These are phyloP conservation scores for Sugiyamaella smithiae DNA, from an alignment of 805 yeast species.

Conservation along the genomic window DNA sequence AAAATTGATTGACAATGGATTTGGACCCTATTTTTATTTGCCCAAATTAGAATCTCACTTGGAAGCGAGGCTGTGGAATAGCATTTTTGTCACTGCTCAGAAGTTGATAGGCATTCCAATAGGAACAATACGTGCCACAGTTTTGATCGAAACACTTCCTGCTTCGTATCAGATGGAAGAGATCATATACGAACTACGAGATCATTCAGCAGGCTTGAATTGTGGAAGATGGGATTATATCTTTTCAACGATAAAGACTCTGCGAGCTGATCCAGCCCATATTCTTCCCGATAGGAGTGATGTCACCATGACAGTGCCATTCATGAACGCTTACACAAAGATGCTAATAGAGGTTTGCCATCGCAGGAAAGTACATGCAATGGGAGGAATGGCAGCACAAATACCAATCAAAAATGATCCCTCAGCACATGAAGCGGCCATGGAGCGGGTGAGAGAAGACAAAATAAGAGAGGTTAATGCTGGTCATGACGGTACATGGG, in stretches of 20 bases:
- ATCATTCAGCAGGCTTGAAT: conserved; percentile 66
- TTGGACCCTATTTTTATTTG: conserved; percentile 69
- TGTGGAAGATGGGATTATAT: conserved; percentile 78
- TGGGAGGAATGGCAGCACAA: conserved; percentile 78
- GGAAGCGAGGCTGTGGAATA: conserved; percentile 72
- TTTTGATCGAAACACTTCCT: conserved; percentile 64
- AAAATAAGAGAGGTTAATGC: conserved; percentile 61
- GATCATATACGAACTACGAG: conserved; percentile 65
- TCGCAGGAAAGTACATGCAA: conserved; percentile 66
- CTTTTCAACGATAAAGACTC: conserved; percentile 62
- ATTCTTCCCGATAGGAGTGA: conserved; percentile 67
- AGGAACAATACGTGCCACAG: conserved; percentile 68
- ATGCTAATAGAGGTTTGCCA: conserved; percentile 64
- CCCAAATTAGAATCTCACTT: conserved; percentile 74
- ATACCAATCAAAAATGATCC: conserved; percentile 64
- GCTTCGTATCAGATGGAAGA: conserved; percentile 76
- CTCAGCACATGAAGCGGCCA: conserved; percentile 54
- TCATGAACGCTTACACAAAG: conserved; percentile 65
- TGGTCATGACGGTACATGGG: conserved; percentile 75
- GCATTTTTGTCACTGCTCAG: conserved; percentile 59
- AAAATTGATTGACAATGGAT: conserved; percentile 51
- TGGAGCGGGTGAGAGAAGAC: conserved; percentile 62
- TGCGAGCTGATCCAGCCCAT: conserved; percentile 56
- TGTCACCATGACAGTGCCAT: conserved; percentile 66
- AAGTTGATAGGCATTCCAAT: conserved; percentile 56